Percentiles rank a stretch among this genome's conserved stretches.
Evolutionary conservation across 2,329 filamentous ascomycete species (phyloP).

Genomic region (Beauveria rudraprayagi): DNA sequence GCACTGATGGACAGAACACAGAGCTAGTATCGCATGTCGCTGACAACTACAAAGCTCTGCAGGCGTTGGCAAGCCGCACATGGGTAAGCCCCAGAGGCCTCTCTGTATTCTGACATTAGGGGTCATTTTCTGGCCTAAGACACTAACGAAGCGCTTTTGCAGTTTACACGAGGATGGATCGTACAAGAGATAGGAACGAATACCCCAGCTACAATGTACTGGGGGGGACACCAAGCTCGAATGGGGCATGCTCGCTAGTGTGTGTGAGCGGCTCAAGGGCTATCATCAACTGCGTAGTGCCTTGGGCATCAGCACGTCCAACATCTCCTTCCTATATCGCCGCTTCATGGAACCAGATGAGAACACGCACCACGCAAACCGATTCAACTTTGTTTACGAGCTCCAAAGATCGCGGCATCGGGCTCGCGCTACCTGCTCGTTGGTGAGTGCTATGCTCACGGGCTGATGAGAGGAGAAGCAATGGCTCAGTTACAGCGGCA

Average conservation of each 20-base stretch:
- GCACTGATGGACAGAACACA: slow-evolving; percentile 23
- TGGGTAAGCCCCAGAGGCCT: no score
- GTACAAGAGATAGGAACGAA: slow-evolving; percentile 29
- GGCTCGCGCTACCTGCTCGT: not conserved
- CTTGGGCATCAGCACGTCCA: slow-evolving; percentile 25
- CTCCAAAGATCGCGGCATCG: slow-evolving; percentile 26
- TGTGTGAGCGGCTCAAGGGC: slow-evolving; percentile 22
- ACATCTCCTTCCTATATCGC: slow-evolving; percentile 24
- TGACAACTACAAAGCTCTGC: not conserved
- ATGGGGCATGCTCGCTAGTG: slow-evolving; percentile 25
- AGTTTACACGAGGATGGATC: slow-evolving; percentile 31
- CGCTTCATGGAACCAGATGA: slow-evolving; percentile 27
- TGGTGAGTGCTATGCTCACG: not conserved
- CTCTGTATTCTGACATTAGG: no score
- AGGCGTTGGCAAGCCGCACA: no score
- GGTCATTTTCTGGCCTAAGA: no score
- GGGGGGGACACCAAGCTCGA: slow-evolving; percentile 25
- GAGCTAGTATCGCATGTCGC: slow-evolving; percentile 19
- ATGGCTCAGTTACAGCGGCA: not conserved
- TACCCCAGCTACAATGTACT: slow-evolving; percentile 26
- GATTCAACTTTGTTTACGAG: slow-evolving; percentile 28
- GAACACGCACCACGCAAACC: slow-evolving; percentile 17
- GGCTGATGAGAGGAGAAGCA: not conserved
- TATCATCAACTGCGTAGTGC: slow-evolving; percentile 25
- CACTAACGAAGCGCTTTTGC: not conserved